phyloP scores from a whole-genome alignment of 2,329 filamentous ascomycete genomes.

The Colletotrichum sp. region DNA sequence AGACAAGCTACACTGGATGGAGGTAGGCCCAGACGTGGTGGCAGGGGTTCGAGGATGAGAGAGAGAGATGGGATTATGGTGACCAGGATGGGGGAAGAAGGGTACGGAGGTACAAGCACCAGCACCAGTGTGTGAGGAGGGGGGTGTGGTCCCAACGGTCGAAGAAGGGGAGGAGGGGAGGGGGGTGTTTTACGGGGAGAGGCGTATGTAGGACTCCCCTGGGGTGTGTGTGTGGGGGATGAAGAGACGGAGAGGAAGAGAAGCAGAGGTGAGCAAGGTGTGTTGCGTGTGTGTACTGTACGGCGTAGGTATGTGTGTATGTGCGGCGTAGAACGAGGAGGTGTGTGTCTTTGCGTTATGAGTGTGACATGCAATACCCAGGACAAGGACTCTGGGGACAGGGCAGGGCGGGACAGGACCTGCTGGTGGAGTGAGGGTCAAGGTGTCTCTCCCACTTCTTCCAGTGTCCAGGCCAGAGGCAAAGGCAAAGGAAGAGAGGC shows the following conservation, averaged over 20 bases:
- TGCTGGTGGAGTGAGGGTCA: neutral
- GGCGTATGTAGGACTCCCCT: neutral
- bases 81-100: conserved; percentile 12
- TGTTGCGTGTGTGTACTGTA: neutral
- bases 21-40: conserved; percentile 12
- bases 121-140: conserved; percentile 2
- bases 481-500: neutral
- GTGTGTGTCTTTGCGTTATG: neutral
- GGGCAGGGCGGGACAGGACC: neutral
- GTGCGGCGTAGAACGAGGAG: neutral
- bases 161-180: neutral
- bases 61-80: conserved; percentile 12
- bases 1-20: conserved; percentile 21
- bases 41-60: conserved; percentile 12
- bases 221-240: neutral
- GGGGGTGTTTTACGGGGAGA: neutral
- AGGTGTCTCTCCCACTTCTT: neutral
- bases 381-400: neutral
- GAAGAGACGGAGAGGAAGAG: neutral
- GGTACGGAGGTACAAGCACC: conserved; percentile 7
- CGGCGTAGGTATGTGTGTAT: neutral
- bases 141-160: conserved; percentile 6
- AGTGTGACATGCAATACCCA: conserved; percentile 1
- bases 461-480: neutral
- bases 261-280: neutral